Base-by-base conservation (phyloP, 257 asterid species). In the Nicotiana noctiflora region DNA sequence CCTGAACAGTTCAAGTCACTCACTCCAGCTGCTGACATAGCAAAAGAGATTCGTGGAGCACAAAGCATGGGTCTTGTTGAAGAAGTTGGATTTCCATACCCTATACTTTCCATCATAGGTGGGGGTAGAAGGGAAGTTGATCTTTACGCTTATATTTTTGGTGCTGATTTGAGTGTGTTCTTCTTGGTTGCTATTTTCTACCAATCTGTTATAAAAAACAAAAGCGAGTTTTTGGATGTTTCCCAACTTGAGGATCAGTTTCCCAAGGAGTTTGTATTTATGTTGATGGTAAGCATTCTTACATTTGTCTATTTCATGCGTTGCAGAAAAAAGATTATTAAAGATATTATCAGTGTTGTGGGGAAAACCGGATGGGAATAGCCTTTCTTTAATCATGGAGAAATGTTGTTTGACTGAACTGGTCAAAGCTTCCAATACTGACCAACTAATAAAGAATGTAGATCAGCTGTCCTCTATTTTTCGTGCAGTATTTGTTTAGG, bases 171-270 rank as follows among this genome's bases (percentile, higher is more conserved):
- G 90, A 72, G 85, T 21, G 98, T 94, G 82, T 96, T 96, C 92
- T 96, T 96, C 86, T 88, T 96, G 92, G 98, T 96, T 65, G 96
- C 95, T 64, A 86, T 92, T 72, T 96, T 96, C 86, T 94, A 96
- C 88, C 97, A 94, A 77, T 92, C 97, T 17, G 97, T 96, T 79
- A 88, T 92, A 19, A 96, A 94, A 83, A 96, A 96, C 79, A 94
- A 94, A 87, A 94, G 91, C 66, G 94, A 96, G 72, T 86, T 96
- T 85, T 93, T 96, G 1, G 99, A 96, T 90, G 97, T 91, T 82
- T 96, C 93, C 88, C 99, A 96, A 89, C 98, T 96, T 57, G 99
- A 96, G 89, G 99, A 96, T 85, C 99, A 96, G 88, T 96, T 96
- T 82, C 98, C 98, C 0, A 94, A 94, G 82, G 99, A 96, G 83